Conservation (phyloP, 176 grass and related monocot genomes). For the Areca catechu region DNA sequence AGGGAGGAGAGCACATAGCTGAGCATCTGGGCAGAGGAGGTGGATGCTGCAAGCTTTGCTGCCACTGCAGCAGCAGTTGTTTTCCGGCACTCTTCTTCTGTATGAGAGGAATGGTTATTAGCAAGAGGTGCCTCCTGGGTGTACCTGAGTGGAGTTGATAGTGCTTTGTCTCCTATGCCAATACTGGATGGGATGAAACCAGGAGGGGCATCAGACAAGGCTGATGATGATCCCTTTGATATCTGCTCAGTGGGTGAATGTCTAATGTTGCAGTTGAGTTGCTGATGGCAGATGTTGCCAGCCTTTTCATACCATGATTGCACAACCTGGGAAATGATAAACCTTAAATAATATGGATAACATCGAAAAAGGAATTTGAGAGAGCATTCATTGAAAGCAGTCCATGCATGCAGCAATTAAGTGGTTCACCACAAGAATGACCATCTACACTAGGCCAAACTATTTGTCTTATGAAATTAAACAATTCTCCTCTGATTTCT, state of each 20-base stretch:
- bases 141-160: constrained; percentile 24
- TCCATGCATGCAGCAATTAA: no score
- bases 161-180: constrained; percentile 27
- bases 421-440: no score
- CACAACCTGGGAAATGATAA: constrained; percentile 33
- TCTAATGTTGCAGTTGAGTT: constrained; percentile 21
- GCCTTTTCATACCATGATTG: constrained; percentile 47
- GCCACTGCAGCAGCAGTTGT: constrained; percentile 22
- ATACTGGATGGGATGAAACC: constrained; percentile 15
- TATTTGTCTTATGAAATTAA: no score
- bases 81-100: constrained; percentile 20
- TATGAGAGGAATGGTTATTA: no score
- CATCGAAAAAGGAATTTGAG: no score
- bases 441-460: no score
- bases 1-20: constrained; percentile 35
- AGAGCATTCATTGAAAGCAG: no score
- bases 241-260: constrained; percentile 19
- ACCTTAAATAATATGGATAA: not conserved
- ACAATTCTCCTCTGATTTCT: no score
- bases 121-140: constrained; percentile 14
- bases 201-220: constrained; percentile 12
- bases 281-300: constrained; percentile 28
- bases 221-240: constrained; percentile 11
- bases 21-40: constrained; percentile 25
- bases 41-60: constrained; percentile 28